Percentiles rank a stretch among this genome's conserved stretches.
phyloP scores from a whole-genome alignment of 2,329 filamentous ascomycete species.

The Metarhizium robertsii region DNA sequence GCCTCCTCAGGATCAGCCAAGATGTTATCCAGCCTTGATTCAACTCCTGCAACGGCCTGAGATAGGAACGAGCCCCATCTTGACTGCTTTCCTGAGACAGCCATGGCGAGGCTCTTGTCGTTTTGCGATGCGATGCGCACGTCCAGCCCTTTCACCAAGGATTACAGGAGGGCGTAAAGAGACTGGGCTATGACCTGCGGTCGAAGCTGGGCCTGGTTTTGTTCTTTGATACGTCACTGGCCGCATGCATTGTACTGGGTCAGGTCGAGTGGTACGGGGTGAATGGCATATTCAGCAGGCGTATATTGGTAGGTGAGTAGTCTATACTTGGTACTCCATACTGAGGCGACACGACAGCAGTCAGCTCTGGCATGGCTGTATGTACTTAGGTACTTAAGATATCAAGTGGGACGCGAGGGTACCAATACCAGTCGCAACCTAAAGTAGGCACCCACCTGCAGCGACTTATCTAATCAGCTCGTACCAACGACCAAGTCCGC shows the following conservation, averaged over 20 bases:
- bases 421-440: no score
- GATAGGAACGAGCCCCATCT: slow-evolving; percentile 75
- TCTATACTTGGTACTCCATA: not conserved
- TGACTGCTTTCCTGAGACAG: slow-evolving; percentile 37
- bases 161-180: not conserved
- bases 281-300: not conserved
- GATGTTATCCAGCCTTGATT: slow-evolving; percentile 86
- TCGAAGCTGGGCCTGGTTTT: not conserved
- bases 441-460: no score
- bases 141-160: not conserved
- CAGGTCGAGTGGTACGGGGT: not conserved
- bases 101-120: slow-evolving; percentile 27
- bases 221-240: not conserved
- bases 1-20: slow-evolving; percentile 64
- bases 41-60: slow-evolving; percentile 86
- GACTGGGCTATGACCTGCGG: not conserved
- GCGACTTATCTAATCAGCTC: no score
- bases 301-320: no score
- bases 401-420: no score
- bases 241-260: not conserved
- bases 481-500: no score
- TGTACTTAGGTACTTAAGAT: no score
- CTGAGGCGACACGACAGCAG: not conserved
- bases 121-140: not conserved
- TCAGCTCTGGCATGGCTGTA: no score